These are phyloP conservation scores for Arabidopsis lyrata DNA, from an alignment of 441 rosid genomes.

Conservation along the genomic window DNA sequence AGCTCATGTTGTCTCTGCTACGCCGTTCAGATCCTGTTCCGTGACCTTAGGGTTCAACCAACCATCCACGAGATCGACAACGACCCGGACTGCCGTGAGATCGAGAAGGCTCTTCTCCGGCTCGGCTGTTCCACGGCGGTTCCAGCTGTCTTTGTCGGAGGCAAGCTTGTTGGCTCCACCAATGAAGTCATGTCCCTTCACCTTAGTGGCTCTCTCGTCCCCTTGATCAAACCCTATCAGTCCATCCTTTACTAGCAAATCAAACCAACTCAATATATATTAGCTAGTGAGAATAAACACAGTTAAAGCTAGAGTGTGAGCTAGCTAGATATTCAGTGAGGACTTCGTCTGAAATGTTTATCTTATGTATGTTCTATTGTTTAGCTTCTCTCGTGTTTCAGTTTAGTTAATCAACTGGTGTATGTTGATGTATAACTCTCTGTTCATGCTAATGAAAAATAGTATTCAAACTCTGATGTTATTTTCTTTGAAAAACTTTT, in stretches of 20 bases:
- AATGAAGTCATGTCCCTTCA: constrained; percentile 96
- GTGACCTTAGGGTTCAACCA: constrained; percentile 80
- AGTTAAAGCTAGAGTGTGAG: constrained; percentile 15
- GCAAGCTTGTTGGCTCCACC: constrained; percentile 82
- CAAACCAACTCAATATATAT: constrained; percentile 8
- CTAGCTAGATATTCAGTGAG: constrained; percentile 37
- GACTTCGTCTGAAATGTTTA: constrained; percentile 18
- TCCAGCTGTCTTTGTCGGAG: constrained; percentile 87
- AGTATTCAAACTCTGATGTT: constrained; percentile 3
- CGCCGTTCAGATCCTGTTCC: constrained; percentile 82
- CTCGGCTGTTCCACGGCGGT: constrained; percentile 74
- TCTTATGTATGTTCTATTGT: constrained; percentile 16
- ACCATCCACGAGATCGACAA: constrained; percentile 72
- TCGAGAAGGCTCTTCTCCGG: constrained; percentile 82
- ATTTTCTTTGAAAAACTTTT: not conserved
- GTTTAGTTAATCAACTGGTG: constrained; percentile 33
- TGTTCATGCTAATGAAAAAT: constrained; percentile 33
- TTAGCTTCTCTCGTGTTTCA: constrained; percentile 35
- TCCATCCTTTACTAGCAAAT: constrained; percentile 39
- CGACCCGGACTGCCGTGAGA: constrained; percentile 84
- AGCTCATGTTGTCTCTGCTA: constrained; percentile 89
- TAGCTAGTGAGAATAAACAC: constrained; percentile 38
- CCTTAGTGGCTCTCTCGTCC: constrained; percentile 74
- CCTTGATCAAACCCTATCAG: constrained; percentile 71
- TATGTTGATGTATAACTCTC: constrained; percentile 37